Percentiles rank a stretch among this genome's conserved stretches.
phyloP scores from a whole-genome alignment of 208 protist genomes.

The Crithidia sp. region DNA sequence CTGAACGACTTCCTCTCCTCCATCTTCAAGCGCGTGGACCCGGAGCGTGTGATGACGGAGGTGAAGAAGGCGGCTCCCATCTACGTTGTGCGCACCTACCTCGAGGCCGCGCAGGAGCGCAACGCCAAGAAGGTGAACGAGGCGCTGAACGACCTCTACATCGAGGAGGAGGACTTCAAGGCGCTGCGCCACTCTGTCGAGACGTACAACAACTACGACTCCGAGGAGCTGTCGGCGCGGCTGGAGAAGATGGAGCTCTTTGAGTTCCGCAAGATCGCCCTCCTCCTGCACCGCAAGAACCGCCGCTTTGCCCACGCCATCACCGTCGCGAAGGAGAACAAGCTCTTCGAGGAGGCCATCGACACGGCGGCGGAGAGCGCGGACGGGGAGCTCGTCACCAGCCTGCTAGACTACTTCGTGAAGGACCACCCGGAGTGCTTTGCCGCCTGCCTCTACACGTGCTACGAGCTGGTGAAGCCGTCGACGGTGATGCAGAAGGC shows the following conservation, averaged over 20 bases:
- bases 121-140: slow-evolving; percentile 97
- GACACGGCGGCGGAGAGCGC: slow-evolving; percentile 96
- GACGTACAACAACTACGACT: slow-evolving; percentile 97
- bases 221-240: slow-evolving; percentile 94
- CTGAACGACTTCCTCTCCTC: slow-evolving; percentile 97
- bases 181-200: slow-evolving; percentile 96
- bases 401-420: slow-evolving; percentile 98
- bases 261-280: slow-evolving; percentile 99
- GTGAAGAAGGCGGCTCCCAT: slow-evolving; percentile 87
- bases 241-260: slow-evolving; percentile 98
- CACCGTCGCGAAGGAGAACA: slow-evolving; percentile 97
- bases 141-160: slow-evolving; percentile 98
- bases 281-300: slow-evolving; percentile 97
- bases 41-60: slow-evolving; percentile 96
- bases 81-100: slow-evolving; percentile 97
- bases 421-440: slow-evolving; percentile 96
- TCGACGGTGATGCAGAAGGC: slow-evolving; percentile 98
- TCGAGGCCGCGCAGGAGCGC: slow-evolving; percentile 94
- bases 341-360: slow-evolving; percentile 98
- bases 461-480: slow-evolving; percentile 96
- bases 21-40: slow-evolving; percentile 96
- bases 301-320: slow-evolving; percentile 93
- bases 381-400: slow-evolving; percentile 92
- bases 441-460: slow-evolving; percentile 96
- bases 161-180: slow-evolving; percentile 99